Base-by-base conservation (phyloP, 441 rosid species). In the Viola pubescens region DNA sequence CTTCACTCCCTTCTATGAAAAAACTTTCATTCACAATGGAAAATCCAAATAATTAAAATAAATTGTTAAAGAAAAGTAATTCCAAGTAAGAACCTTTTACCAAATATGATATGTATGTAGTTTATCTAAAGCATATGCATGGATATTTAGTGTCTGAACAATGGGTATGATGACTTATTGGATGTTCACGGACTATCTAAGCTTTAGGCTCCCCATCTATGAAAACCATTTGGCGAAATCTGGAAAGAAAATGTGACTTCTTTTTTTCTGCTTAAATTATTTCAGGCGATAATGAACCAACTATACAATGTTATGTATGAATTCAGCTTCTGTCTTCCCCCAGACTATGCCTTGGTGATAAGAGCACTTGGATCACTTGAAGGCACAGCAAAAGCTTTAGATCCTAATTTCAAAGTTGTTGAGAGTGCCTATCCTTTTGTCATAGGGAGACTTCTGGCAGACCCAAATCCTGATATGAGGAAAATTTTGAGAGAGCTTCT, bases 401-500 rank as follows among this genome's bases (percentile, higher is more conserved):
- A 88, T 70, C 96, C 99, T 59, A 86, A 84, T 67, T 91, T 94
- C 75, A 87, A 87, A 73, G 97, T 94, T 57, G 70, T 90, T 6
- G 99, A 88, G 73, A 88, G 91, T 64, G 91, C 98, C 51, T 88
- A 94, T 65, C 98, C 98, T 53, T 94, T 87, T 70, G 86, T 94
- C 37, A 73, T 94, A 16, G 98, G 94, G 59, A 88, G 97, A 75
- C 94, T 94, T 57, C 78, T 94, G 57, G 97, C 81, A 49, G 99
- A 94, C 71, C 77, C 98, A 54, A 82, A 82, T 76, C 97, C 98
- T 75, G 99, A 94, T 69, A 94, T 94, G 99, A 81, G 99, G 75
- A 91, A 76, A 73, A 82, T 87, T 62, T 75, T 94, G 58, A 85
- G 90, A 84, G 86, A 91, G 69, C 97, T 94, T 67, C 79, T 94